Evolutionary conservation across 805 yeast genomes (phyloP).

Genomic region (Candida yuanshanica): DNA sequence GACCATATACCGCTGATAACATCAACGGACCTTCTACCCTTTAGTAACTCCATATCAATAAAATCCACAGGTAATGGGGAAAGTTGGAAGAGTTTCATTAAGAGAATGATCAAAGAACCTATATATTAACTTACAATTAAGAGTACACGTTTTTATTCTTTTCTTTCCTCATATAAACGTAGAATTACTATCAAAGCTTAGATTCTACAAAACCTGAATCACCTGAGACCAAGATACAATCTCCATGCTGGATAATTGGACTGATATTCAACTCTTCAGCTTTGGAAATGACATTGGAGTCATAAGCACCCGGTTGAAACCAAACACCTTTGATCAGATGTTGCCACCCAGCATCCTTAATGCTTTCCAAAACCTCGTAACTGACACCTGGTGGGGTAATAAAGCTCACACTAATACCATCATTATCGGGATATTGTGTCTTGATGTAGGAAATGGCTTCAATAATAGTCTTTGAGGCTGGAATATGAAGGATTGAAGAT

Average conservation of each 20-base stretch:
- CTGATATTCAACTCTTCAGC: constrained; percentile 31
- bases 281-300: constrained; percentile 40
- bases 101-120: constrained; percentile 33
- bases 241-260: constrained; percentile 42
- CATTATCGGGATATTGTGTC: constrained; percentile 25
- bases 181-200: neutral
- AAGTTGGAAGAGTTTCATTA: constrained; percentile 31
- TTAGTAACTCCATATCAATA: constrained; percentile 42
- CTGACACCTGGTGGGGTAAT: constrained; percentile 72
- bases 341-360: constrained; percentile 23
- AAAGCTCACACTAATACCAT: constrained; percentile 56
- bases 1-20: constrained; percentile 73
- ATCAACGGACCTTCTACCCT: constrained; percentile 60
- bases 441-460: constrained; percentile 20
- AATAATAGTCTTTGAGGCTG: constrained; percentile 30
- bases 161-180: neutral
- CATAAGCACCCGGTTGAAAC: constrained; percentile 83
- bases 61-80: constrained; percentile 22
- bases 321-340: constrained; percentile 51
- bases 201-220: constrained; percentile 26
- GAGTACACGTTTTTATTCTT: neutral
- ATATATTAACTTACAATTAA: neutral
- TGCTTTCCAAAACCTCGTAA: constrained; percentile 35
- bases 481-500: constrained; percentile 39
- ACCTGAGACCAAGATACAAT: constrained; percentile 70